These are phyloP conservation scores for Pleurotus tuoliensis DNA, from an alignment of 768 basidiomycete species.

Conservation along the genomic window DNA sequence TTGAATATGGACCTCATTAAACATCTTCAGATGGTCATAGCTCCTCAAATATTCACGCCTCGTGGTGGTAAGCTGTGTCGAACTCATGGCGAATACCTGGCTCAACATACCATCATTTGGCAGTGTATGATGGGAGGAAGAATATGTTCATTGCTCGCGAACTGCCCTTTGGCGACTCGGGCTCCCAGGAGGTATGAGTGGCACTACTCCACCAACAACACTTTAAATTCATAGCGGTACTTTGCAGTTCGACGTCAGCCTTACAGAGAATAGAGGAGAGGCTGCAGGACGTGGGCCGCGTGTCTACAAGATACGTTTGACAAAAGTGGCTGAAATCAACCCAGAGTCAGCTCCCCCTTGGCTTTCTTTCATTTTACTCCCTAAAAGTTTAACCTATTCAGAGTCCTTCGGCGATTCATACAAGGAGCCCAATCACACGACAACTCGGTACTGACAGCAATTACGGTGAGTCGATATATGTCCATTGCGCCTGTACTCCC, in stretches of 20 bases:
- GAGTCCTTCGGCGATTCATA: conserved; percentile 56
- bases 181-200: conserved; percentile 47
- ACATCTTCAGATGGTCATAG: conserved; percentile 52
- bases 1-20: conserved; percentile 71
- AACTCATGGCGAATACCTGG: too few species aligned
- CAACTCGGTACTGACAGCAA: conserved; percentile 58
- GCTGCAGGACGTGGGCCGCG: conserved; percentile 47
- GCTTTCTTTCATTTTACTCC: not conserved
- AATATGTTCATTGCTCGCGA: conserved; percentile 63
- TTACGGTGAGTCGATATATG: conserved; percentile 41
- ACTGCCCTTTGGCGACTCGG: conserved; percentile 52
- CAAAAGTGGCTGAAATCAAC: conserved; percentile 55
- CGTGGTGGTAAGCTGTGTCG: conserved; percentile 20
- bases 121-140: conserved; percentile 78
- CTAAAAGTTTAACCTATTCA: conserved; percentile 20
- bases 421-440: conserved; percentile 60
- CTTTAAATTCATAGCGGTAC: conserved; percentile 9
- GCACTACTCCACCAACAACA: not conserved
- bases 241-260: conserved; percentile 56
- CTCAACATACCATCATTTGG: conserved; percentile 15
- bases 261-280: conserved; percentile 33
- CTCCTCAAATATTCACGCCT: conserved; percentile 68
- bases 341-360: conserved; percentile 33
- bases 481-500: not conserved
- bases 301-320: conserved; percentile 61